Base-by-base conservation (phyloP, 371 early-diverging fungal species). In the Mucor velutinosus region DNA sequence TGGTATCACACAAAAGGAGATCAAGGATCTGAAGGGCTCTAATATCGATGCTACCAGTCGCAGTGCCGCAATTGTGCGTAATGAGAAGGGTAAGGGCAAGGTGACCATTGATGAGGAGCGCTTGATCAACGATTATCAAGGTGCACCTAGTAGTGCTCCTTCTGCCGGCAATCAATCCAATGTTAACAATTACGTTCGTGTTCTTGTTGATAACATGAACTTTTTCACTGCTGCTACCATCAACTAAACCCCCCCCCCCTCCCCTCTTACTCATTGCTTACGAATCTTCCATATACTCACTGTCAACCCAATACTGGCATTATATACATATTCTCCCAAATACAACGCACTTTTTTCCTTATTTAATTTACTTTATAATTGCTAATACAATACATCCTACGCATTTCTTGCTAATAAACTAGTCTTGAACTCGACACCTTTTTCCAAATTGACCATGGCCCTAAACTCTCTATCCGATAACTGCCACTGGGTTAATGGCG, bases 81-180 rank as follows among this genome's bases (percentile, higher is more conserved):
- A 72, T 35, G 56, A 45, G 8, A 77, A 77, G 58, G 66, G 72
- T 10, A 74, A 77, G 32, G 67, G 62, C 15, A 58, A 58, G 17
- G 67, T 77, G 12, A 66, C 69, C 7, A 64, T 77, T 59, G 75
- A 76, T 29, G 74, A 70, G 30, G 69, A 76, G 37, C 53, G 67
- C 3, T 62, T 70, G 15, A 47, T 73, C 14, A 39, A 55, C 27
- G 53, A 67, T 3, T 27, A 62, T 19, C 58, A 70, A 41, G 74
- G 74, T 14, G 60, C 65, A 33, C 76, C 76, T 25, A 71, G 74
- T 19, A 27, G 59, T 12, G 19, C 33, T 25, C 64, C 63, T 58
- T 27, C 59, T 6, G 56, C 70, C 23, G 65, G 30, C 10, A 58
- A 62, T 6, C 27, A 57, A 27, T 61, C 71, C 23, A 37, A 74